Percentiles rank a stretch among this genome's conserved stretches.
phyloP scores from a whole-genome alignment of 441 rosid species.

The Codiaeum variegatum region DNA sequence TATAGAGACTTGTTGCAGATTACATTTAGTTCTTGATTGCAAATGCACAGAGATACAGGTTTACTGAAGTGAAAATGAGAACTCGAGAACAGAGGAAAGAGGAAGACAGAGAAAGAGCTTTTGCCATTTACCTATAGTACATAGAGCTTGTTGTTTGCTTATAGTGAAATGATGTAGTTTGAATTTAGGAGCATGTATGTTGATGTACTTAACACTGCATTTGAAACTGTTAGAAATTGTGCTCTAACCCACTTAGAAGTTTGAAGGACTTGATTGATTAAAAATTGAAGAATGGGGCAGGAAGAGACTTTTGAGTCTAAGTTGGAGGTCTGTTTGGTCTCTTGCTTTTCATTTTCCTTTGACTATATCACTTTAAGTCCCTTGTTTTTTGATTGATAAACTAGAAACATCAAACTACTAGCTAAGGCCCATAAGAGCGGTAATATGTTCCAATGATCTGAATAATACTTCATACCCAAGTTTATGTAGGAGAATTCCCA shows the following conservation, averaged over 20 bases:
- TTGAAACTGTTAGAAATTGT: neutral
- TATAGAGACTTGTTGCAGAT: neutral
- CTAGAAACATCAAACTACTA: neutral
- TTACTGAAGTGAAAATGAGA: neutral
- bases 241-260: neutral
- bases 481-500: slow-evolving; percentile 9
- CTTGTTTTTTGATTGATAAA: neutral
- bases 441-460: slow-evolving; percentile 1
- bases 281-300: neutral
- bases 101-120: neutral
- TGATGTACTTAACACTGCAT: neutral
- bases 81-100: neutral
- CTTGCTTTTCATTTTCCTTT: neutral
- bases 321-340: neutral
- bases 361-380: too few relatives aligned
- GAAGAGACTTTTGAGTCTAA: neutral
- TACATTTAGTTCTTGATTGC: neutral
- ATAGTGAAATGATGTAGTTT: neutral
- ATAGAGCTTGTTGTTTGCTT: neutral
- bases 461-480: slow-evolving; percentile 4
- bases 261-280: neutral
- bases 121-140: neutral
- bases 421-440: slow-evolving; percentile 2
- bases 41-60: neutral
- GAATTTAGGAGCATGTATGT: neutral